Evolutionary conservation across 2,329 filamentous ascomycete species (phyloP).

Genomic region (Fusarium torreyae): DNA sequence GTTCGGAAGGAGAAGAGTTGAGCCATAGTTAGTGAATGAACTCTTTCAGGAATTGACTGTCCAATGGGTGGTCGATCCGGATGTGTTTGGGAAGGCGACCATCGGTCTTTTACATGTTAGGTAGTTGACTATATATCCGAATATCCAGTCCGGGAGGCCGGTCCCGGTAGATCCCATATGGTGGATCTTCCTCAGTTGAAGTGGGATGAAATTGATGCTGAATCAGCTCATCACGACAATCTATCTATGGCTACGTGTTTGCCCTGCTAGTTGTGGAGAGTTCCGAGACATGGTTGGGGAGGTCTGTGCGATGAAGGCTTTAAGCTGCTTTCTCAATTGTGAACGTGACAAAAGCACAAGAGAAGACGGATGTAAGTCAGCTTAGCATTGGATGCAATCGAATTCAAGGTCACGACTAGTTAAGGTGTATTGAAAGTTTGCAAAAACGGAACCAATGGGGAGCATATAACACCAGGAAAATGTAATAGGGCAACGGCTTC

Average conservation of each 20-base stretch:
- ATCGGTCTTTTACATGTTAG: constrained; percentile 17
- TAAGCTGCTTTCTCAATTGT: too few relatives aligned
- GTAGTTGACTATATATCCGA: constrained; percentile 43
- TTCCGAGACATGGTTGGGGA: constrained; percentile 3
- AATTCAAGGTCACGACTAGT: too few relatives aligned
- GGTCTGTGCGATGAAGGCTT: background rate
- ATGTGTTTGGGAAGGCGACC: background rate
- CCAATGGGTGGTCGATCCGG: background rate
- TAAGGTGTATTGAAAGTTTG: too few relatives aligned
- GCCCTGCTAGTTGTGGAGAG: constrained; percentile 3
- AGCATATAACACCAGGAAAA: background rate
- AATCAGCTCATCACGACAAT: constrained; percentile 34
- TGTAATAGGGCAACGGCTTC: background rate
- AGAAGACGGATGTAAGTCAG: too few relatives aligned
- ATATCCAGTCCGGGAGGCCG: constrained; percentile 40
- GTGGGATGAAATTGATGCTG: constrained; percentile 32
- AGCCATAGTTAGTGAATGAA: constrained; percentile 42
- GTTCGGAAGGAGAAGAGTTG: constrained; percentile 40
- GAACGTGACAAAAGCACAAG: too few relatives aligned
- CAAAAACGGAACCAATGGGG: too few relatives aligned
- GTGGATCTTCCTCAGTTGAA: constrained; percentile 39
- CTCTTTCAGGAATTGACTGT: constrained; percentile 6
- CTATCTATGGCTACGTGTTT: background rate
- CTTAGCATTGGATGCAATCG: too few relatives aligned
- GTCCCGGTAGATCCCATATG: constrained; percentile 12